These are phyloP conservation scores for Apiospora rasikravindrae DNA, from an alignment of 2,329 filamentous ascomycete species.

Conservation along the genomic window DNA sequence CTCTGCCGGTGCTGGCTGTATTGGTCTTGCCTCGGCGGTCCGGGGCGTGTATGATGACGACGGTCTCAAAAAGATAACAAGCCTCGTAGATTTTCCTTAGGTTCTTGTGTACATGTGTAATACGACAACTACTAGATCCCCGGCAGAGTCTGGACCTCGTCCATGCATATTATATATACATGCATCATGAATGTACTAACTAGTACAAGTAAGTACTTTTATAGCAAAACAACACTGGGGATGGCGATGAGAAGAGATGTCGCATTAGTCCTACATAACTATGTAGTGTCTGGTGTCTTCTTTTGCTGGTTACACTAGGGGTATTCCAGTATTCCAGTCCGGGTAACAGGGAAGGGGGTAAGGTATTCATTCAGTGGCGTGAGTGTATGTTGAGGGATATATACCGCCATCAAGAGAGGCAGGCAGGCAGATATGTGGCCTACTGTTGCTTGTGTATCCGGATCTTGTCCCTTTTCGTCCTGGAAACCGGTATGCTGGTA, in stretches of 20 bases:
- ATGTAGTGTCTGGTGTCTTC: constrained; percentile 1
- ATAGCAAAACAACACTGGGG: neutral
- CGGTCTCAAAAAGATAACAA: constrained; percentile 11
- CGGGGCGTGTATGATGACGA: constrained; percentile 15
- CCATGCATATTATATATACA: neutral
- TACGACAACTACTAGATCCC: constrained; percentile 16
- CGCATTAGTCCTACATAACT: constrained; percentile 10
- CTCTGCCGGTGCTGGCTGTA: constrained; percentile 1
- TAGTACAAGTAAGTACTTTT: neutral
- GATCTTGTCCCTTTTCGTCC: neutral
- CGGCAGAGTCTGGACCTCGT: neutral
- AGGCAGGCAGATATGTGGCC: neutral
- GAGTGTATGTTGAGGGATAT: neutral
- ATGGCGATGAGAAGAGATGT: neutral
- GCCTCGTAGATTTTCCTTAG: constrained; percentile 18
- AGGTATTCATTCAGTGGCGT: neutral
- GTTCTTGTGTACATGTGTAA: constrained; percentile 19
- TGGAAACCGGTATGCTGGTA: neutral
- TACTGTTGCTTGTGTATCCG: neutral
- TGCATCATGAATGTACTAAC: neutral
- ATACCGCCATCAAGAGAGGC: neutral
- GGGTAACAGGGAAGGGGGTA: neutral
- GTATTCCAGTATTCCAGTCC: neutral
- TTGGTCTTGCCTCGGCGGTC: constrained; percentile 1
- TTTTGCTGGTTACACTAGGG: neutral